Percentiles rank a stretch among this genome's conserved stretches.
Evolutionary conservation across 2,329 filamentous ascomycete genomes (phyloP).

Genomic region (Botryotinia calthae): DNA sequence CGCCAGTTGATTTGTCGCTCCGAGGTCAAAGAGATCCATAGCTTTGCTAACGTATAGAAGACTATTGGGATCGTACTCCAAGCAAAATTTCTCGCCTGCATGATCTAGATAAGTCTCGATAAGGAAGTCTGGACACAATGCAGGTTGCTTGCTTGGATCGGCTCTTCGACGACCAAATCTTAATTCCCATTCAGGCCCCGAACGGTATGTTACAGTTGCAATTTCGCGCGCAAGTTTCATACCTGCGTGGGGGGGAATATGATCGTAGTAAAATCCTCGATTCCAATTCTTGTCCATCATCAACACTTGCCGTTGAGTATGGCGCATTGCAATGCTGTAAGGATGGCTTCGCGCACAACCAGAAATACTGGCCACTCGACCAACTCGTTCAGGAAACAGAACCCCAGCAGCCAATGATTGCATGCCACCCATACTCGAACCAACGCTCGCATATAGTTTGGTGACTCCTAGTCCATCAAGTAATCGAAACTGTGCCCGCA

Average conservation of each 20-base stretch:
- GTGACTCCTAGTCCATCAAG: conserved; percentile 75
- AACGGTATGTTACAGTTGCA: conserved; percentile 94
- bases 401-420: conserved; percentile 86
- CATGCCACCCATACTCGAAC: conserved; percentile 98
- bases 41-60: conserved; percentile 95
- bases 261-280: conserved; percentile 87
- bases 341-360: conserved; percentile 93
- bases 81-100: conserved; percentile 95
- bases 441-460: conserved; percentile 86
- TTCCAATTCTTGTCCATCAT: conserved; percentile 99
- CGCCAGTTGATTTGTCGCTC: conserved; percentile 64
- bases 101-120: conserved; percentile 99
- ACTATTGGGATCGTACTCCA: conserved; percentile 95
- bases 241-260: conserved; percentile 85
- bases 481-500: conserved; percentile 87
- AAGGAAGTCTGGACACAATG: conserved; percentile 93
- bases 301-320: conserved; percentile 93
- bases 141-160: conserved; percentile 81
- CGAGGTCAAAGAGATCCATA: conserved; percentile 97
- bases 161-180: conserved; percentile 86
- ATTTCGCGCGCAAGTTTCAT: conserved; percentile 99
- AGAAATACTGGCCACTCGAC: conserved; percentile 81
- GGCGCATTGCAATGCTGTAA: conserved; percentile 97
- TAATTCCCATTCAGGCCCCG: conserved; percentile 95
- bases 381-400: conserved; percentile 78